Evolutionary conservation across 176 grass and related monocot genomes (phyloP), one percentile per base, ranked within the genome.

Genomic region (Panicum miliaceum): DNA sequence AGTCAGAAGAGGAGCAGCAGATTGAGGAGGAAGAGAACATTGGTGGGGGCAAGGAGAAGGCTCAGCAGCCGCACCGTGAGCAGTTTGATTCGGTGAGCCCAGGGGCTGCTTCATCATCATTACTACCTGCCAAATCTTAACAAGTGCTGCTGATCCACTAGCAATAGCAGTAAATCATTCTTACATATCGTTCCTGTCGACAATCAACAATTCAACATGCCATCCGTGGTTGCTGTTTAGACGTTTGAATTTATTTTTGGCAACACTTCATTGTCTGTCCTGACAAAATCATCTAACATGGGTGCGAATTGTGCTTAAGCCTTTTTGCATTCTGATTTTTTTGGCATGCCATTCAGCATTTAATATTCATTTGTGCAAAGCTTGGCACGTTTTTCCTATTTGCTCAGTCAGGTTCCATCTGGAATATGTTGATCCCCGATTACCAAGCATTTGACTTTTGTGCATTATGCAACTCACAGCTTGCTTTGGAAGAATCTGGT

Each of bases 31-130:
- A 27, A 42, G 76, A 68, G 7, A 68, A 23, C 29, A 50, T 64
- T 52, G 42, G 54, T 51, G 51, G 60, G 26, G 16, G n/a, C 43
- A 76, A 87, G 59, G 72, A 50, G 25, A 74, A 73, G 54, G 76
- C 76, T 68, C 84, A 35, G 5, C 42, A 64, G 45, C 62, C 65
- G 14, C 77, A 84, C 46, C 73, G 77, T 64, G 77, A 86, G 25
- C 86, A 89, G 10, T 85, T 93, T 90, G 87, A 90, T 89, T 62
- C 76, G 82, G 87, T 93, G 75, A 83, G 90, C 53, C 59, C 35
- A 60, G 7, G 9, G 3, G 35, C 20, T 80, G 12, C 62, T 64
- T 54, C 29, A 35, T 67, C n/a, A 16, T 42, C 18, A 46, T 51
- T 47, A 6, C 5, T 36, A 35, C 20, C 2, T 80, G 50, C 20